A percentile compares a stretch with the other conserved stretches of the same genome.
These are phyloP conservation scores for Russula ochroleuca DNA, from an alignment of 768 basidiomycete species.

Conservation along the genomic window DNA sequence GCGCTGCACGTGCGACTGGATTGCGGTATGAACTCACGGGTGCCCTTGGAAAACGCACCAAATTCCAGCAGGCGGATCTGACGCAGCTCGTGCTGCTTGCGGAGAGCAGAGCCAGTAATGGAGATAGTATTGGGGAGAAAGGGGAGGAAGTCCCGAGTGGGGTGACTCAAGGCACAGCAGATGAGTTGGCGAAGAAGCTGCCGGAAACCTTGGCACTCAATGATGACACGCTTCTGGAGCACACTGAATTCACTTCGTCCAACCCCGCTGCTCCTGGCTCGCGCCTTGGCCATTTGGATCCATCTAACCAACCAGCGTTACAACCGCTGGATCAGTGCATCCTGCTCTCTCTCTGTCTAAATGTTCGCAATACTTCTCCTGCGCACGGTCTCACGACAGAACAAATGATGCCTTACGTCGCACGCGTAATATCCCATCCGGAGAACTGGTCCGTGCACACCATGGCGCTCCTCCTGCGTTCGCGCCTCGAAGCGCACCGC, in stretches of 20 bases:
- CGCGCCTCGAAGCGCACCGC: constrained; percentile 82
- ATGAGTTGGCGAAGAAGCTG: constrained; percentile 33
- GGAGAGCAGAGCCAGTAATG: constrained; percentile 52
- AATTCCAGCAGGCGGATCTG: constrained; percentile 80
- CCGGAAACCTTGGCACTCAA: constrained; percentile 85
- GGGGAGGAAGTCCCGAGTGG: constrained; percentile 13
- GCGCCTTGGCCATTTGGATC: constrained; percentile 68
- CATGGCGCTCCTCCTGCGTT: constrained; percentile 90
- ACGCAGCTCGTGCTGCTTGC: constrained; percentile 93
- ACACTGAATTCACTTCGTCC: constrained; percentile 85
- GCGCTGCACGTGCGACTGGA: constrained; percentile 70
- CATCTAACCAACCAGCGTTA: constrained; percentile 76
- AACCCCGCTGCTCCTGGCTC: constrained; percentile 44
- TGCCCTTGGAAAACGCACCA: constrained; percentile 88
- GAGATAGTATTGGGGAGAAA: not conserved
- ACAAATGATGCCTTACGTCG: constrained; percentile 90
- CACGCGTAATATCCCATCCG: constrained; percentile 84
- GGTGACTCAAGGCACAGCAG: constrained; percentile 56
- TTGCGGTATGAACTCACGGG: constrained; percentile 90
- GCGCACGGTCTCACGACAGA: constrained; percentile 84
- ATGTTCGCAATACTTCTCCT: constrained; percentile 85
- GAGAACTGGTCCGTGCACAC: constrained; percentile 96
- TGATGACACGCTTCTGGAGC: constrained; percentile 94
- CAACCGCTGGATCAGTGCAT: constrained; percentile 94
- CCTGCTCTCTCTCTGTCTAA: constrained; percentile 85